Evolutionary conservation across 306 rosid genomes (phyloP).

Genomic region (Psophocarpus tetragonolobus): DNA sequence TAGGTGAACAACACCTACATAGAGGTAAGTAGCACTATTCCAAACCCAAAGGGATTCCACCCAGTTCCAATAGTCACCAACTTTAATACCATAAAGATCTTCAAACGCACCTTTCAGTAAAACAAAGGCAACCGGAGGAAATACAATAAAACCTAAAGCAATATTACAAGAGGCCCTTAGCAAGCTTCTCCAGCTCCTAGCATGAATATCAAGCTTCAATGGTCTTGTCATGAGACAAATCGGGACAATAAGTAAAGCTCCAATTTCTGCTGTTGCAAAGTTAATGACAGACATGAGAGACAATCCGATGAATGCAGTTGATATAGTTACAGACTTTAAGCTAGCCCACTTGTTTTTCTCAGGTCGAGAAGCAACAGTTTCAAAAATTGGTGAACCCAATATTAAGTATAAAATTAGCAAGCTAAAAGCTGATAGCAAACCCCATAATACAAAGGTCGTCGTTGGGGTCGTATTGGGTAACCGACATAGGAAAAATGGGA

Average conservation of each 20-base stretch:
- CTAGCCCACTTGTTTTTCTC: slow-evolving; percentile 66
- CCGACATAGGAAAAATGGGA: slow-evolving; percentile 69
- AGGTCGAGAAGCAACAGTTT: slow-evolving; percentile 41
- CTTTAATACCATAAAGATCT: slow-evolving; percentile 41
- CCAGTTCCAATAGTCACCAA: slow-evolving; percentile 88
- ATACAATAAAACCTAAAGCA: slow-evolving; percentile 60
- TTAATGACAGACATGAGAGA: slow-evolving; percentile 92
- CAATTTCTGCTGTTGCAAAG: slow-evolving; percentile 91
- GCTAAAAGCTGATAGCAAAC: slow-evolving; percentile 56
- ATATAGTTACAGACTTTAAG: slow-evolving; percentile 82
- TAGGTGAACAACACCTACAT: slow-evolving; percentile 72
- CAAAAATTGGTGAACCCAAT: slow-evolving; percentile 57
- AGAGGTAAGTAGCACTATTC: slow-evolving; percentile 95
- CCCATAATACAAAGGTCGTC: slow-evolving; percentile 59
- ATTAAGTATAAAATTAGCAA: slow-evolving; percentile 49
- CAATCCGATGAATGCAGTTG: slow-evolving; percentile 73
- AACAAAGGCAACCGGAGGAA: slow-evolving; percentile 70
- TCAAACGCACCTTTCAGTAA: slow-evolving; percentile 58
- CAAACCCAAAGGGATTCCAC: slow-evolving; percentile 91
- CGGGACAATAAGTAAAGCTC: slow-evolving; percentile 78
- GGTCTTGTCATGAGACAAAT: slow-evolving; percentile 85
- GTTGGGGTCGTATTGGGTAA: slow-evolving; percentile 59
- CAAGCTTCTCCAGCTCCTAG: slow-evolving; percentile 47
- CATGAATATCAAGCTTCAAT: slow-evolving; percentile 59
- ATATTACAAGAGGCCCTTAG: slow-evolving; percentile 64